Conservation (phyloP, 345 rosid genomes). For the Sisymbrium irio region DNA sequence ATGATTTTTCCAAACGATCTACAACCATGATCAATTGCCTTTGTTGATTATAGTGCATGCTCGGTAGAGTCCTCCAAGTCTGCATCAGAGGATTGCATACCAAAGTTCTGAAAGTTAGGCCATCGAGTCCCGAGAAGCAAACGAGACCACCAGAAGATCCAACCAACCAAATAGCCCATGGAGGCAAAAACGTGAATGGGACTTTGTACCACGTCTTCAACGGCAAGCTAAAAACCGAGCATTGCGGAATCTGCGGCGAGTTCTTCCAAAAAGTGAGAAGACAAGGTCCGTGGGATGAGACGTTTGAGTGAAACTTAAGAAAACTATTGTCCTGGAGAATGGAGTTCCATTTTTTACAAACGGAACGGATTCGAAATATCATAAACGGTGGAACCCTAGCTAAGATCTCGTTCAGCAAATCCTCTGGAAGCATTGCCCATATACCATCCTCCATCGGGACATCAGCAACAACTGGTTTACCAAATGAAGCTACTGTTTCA, state of each 20-base stretch:
- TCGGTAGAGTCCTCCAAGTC: slow-evolving; percentile 73
- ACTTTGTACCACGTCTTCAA: slow-evolving; percentile 88
- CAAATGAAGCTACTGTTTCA: slow-evolving; percentile 78
- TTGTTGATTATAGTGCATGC: slow-evolving; percentile 85
- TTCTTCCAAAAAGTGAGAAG: slow-evolving; percentile 92
- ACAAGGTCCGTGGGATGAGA: slow-evolving; percentile 80
- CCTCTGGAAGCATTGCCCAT: slow-evolving; percentile 98
- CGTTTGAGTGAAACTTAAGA: slow-evolving; percentile 73
- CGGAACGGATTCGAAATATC: slow-evolving; percentile 87
- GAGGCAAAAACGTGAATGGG: slow-evolving; percentile 81
- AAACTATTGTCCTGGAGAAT: slow-evolving; percentile 86
- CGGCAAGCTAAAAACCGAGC: slow-evolving; percentile 91
- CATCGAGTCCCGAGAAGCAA: slow-evolving; percentile 93
- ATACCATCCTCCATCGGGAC: slow-evolving; percentile 87
- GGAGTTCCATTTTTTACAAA: slow-evolving; percentile 82
- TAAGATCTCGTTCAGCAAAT: slow-evolving; percentile 80
- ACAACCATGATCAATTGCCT: slow-evolving; percentile 88
- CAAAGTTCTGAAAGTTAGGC: slow-evolving; percentile 68
- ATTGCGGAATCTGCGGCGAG: slow-evolving; percentile 75
- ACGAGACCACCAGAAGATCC: slow-evolving; percentile 92
- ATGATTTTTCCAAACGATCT: slow-evolving; percentile 66
- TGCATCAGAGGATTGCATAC: slow-evolving; percentile 93
- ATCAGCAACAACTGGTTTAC: slow-evolving; percentile 61
- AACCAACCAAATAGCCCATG: slow-evolving; percentile 94
- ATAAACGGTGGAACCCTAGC: slow-evolving; percentile 92